Evolutionary conservation across 129 eudicot species (phyloP), one percentile per base, ranked within the genome.

Genomic region (Saposhnikovia divaricata): DNA sequence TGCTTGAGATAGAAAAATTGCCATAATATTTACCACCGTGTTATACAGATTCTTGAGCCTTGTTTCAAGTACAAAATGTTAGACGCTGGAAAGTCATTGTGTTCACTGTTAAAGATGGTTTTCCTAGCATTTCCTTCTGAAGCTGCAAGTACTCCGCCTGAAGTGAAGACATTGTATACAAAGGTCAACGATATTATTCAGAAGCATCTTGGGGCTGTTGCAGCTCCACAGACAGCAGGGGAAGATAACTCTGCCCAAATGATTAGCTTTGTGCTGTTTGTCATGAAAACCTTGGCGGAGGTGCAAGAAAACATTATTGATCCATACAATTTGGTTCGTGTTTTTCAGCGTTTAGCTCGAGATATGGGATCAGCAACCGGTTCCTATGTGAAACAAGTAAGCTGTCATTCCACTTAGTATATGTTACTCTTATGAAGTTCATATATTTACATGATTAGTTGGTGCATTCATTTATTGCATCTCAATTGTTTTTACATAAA

Each of bases 301-400:
- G 96, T 96, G 80, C 96, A 92, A 48, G 93, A 90, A 82, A 92
- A 84, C 77, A 85, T 92, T 65, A 83, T 96, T 74, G 99, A 92
- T 44, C 95, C 99, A 23, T 81, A 80, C 68, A 87, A 82, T 83
- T 82, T 96, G 85, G 97, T 90, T 65, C 92, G 93, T 59, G 89
- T 96, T 57, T 91, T 96, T 85, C 99, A 92, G 87, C 97, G 97
- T 39, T 87, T 96, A 80, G 97, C 99, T 73, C 96, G 99, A 50
- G 99, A 96, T 86, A 78, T 92, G 90, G 96, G 90, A 77, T 85
- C 92, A 19, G 87, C 96, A 47, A 85, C 91, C 71, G 90, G 96
- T 79, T 85, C 93, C 45, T 80, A 74, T 69, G 81, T 85, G 76
- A 89, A 90, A 92, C 99, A 94, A 84, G 98, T 94, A 94, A 69